Conservation (phyloP, 2,329 filamentous ascomycete genomes). For the Aureobasidium sp. region DNA sequence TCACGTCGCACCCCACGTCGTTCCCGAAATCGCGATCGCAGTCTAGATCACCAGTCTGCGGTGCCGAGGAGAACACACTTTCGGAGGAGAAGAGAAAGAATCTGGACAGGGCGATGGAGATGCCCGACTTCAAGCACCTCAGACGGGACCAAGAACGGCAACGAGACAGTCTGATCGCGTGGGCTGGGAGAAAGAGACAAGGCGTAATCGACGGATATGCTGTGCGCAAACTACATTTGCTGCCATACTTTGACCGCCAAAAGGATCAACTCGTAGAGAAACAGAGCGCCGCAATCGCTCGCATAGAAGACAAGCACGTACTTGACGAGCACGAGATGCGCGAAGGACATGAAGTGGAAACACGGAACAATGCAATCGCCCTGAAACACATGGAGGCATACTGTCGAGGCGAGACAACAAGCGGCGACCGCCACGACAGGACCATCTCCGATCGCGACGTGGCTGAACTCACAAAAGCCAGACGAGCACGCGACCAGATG, state of each 20-base stretch:
- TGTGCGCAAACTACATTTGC: conserved; percentile 1
- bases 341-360: conserved; percentile 32
- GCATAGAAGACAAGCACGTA: conserved; percentile 38
- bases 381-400: conserved; percentile 42
- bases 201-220: conserved; percentile 14
- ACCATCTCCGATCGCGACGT: conserved; percentile 37
- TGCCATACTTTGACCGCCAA: conserved; percentile 10
- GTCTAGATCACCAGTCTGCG: not conserved
- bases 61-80: not conserved
- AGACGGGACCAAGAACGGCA: conserved; percentile 22
- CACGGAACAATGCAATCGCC: conserved; percentile 35
- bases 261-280: conserved; percentile 12
- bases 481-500: conserved; percentile 30
- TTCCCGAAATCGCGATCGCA: not conserved
- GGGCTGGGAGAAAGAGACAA: conserved; percentile 19
- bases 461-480: conserved; percentile 34
- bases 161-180: conserved; percentile 23
- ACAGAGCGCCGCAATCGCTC: conserved; percentile 31
- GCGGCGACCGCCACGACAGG: conserved; percentile 25
- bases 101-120: conserved; percentile 17
- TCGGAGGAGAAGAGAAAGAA: conserved; percentile 15
- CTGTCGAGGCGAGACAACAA: conserved; percentile 30
- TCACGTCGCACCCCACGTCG: not conserved
- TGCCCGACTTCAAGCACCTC: conserved; percentile 22
- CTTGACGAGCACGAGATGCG: conserved; percentile 35